Evolutionary conservation across 495 filamentous ascomycete genomes (phyloP).

Genomic region (Penicillium flavigenum): DNA sequence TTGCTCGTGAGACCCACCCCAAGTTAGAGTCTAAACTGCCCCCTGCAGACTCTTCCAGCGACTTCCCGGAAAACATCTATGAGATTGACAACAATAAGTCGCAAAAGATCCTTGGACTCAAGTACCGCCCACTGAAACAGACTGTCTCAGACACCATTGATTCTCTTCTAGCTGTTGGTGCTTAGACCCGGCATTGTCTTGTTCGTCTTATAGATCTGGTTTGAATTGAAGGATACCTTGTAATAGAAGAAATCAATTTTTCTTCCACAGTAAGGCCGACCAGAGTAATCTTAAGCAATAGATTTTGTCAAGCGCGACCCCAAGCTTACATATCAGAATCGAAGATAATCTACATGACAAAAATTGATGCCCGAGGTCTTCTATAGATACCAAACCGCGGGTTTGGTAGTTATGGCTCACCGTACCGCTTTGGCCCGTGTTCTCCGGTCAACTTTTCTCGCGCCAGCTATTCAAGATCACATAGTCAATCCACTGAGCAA

Average conservation of each 20-base stretch:
- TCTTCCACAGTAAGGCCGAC: neutral
- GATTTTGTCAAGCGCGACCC: neutral
- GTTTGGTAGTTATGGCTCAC: conserved; percentile 16
- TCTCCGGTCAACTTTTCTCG: conserved; percentile 41
- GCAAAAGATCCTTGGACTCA: conserved; percentile 57
- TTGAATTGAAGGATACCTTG: neutral
- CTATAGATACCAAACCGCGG: conserved; percentile 16
- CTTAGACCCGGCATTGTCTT: conserved; percentile 16
- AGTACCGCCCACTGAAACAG: conserved; percentile 54
- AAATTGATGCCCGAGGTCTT: neutral
- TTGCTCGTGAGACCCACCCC: conserved; percentile 64
- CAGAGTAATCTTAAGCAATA: neutral
- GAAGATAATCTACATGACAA: neutral
- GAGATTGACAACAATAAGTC: conserved; percentile 54
- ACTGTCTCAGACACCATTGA: conserved; percentile 57
- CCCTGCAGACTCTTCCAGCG: conserved; percentile 42
- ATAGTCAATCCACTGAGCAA: conserved; percentile 29
- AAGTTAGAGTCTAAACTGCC: conserved; percentile 62
- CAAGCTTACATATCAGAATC: neutral
- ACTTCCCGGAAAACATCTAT: conserved; percentile 41
- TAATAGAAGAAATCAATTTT: neutral
- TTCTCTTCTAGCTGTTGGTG: conserved; percentile 51
- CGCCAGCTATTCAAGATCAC: conserved; percentile 23
- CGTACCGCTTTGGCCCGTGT: conserved; percentile 24
- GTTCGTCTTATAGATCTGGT: neutral